These are phyloP conservation scores for Poa annua DNA, from an alignment of 176 grass and related monocot species.

Conservation along the genomic window DNA sequence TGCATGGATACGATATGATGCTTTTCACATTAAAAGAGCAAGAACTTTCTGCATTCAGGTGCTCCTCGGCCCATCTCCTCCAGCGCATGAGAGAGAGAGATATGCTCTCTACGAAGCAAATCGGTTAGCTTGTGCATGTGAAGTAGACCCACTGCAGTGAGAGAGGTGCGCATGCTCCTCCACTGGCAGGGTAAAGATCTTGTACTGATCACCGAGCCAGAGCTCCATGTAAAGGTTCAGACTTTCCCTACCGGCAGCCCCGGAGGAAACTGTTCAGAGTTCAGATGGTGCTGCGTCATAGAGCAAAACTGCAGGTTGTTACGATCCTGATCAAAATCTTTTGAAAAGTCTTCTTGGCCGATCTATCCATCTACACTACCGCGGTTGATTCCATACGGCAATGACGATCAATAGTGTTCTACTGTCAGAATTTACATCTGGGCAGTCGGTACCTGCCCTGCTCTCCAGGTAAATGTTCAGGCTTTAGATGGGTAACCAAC, in stretches of 20 bases:
- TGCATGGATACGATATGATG: neutral
- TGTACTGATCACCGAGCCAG: slow-evolving; percentile 34
- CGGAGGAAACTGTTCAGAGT: neutral
- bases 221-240: slow-evolving; percentile 6
- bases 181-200: slow-evolving; percentile 20
- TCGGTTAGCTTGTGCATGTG: slow-evolving; percentile 40
- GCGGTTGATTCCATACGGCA: neutral
- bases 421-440: slow-evolving; percentile 14
- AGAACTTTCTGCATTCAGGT: slow-evolving; percentile 47
- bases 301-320: slow-evolving; percentile 30
- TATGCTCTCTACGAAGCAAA: slow-evolving; percentile 13
- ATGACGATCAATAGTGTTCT: slow-evolving; percentile 7
- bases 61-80: slow-evolving; percentile 7
- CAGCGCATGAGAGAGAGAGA: neutral
- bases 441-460: neutral
- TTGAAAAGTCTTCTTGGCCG: slow-evolving; percentile 35
- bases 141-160: slow-evolving; percentile 4
- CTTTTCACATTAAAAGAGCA: slow-evolving; percentile 1
- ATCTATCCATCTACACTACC: neutral
- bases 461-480: neutral
- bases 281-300: neutral
- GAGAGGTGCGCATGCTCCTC: neutral
- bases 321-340: neutral
- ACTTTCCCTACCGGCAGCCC: slow-evolving; percentile 10
- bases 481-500: slow-evolving; percentile 16